Evolutionary conservation across 1,139 yeast genomes (phyloP), one percentile per base, ranked within the genome.

Genomic region (Blastobotrys indianensis): DNA sequence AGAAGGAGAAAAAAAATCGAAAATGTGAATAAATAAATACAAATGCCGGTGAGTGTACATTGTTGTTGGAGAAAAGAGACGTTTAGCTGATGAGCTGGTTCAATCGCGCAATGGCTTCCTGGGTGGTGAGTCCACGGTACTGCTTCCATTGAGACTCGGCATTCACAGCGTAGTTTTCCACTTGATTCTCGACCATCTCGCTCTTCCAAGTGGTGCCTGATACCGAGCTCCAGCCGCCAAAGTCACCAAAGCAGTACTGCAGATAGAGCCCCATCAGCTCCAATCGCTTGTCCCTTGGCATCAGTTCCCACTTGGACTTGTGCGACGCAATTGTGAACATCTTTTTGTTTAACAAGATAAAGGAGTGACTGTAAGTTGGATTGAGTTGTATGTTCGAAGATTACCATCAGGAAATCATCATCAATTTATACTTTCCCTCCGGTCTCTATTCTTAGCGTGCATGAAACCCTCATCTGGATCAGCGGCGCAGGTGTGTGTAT

Each of bases 251-350:
- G 32, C 46, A 42, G 34, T 40, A 41, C 32, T 42, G 49, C 9
- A 46, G 44, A 32, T 43, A 46, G 17, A 38, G 32, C n/a, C 49
- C 49, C 48, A 46, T 35, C 11, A 44, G 10, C 16, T 44, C 49
- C 13, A 33, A 32, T 7, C 36, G 45, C 20, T 35, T 13, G 12
- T 17, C 36, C 17, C 39, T 29, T 13, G 45, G 45, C 23, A 41
- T 13, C 17, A 12, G 10, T 12, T 30, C 17, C 44, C 44, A 41
- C 34, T 41, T 20, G 23, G 20, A 17, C 12, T 30, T 41, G 20
- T 41, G 33, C 4, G 32, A n/a, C 5, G 38, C 44, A 16, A 41
- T 13, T 12, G 34, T 12, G 34, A 41, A 41, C 44, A 34, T 34
- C 20, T n/a, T 31, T 31, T n/a, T n/a, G n/a, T n/a, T n/a, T n/a